A percentile compares a stretch with the other conserved stretches of the same genome.
These are phyloP conservation scores for Crucihimalaya himalaica DNA, from an alignment of 345 rosid species.

Conservation along the genomic window DNA sequence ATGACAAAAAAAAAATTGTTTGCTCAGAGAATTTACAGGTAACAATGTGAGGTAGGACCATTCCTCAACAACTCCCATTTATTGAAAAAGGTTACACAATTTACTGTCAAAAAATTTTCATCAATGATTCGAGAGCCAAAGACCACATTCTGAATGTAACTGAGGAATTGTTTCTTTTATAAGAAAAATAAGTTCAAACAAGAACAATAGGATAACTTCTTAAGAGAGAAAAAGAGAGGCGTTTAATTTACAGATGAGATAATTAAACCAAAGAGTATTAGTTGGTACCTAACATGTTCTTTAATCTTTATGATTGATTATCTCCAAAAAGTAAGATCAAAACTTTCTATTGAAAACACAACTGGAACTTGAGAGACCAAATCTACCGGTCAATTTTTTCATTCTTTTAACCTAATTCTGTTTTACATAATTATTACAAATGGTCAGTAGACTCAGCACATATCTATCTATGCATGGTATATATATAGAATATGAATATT, in stretches of 20 bases:
- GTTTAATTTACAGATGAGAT: slow-evolving; percentile 5
- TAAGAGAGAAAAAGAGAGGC: not conserved
- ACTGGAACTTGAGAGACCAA: slow-evolving; percentile 23
- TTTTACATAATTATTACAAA: slow-evolving; percentile 3
- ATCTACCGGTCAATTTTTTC: slow-evolving; percentile 42
- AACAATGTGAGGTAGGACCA: slow-evolving; percentile 37
- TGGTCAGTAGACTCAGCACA: not conserved
- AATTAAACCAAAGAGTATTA: slow-evolving; percentile 34
- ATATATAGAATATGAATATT: slow-evolving; percentile 10
- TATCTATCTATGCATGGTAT: not conserved
- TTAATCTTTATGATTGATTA: slow-evolving; percentile 18
- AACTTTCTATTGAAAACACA: slow-evolving; percentile 23
- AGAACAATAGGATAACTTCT: not conserved
- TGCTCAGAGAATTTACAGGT: slow-evolving; percentile 32
- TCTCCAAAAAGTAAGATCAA: slow-evolving; percentile 16
- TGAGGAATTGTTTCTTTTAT: slow-evolving; percentile 2
- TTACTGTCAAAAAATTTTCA: slow-evolving; percentile 4
- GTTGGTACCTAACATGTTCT: slow-evolving; percentile 41
- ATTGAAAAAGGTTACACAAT: slow-evolving; percentile 25
- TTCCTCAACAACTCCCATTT: slow-evolving; percentile 24
- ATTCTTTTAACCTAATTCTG: slow-evolving; percentile 29
- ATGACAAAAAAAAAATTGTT: slow-evolving; percentile 19
- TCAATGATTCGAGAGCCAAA: not conserved
- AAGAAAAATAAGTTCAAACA: not conserved
- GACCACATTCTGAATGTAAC: slow-evolving; percentile 3